Conservation (phyloP, 2,329 filamentous ascomycete genomes). For the Clarireedia hainanense region DNA sequence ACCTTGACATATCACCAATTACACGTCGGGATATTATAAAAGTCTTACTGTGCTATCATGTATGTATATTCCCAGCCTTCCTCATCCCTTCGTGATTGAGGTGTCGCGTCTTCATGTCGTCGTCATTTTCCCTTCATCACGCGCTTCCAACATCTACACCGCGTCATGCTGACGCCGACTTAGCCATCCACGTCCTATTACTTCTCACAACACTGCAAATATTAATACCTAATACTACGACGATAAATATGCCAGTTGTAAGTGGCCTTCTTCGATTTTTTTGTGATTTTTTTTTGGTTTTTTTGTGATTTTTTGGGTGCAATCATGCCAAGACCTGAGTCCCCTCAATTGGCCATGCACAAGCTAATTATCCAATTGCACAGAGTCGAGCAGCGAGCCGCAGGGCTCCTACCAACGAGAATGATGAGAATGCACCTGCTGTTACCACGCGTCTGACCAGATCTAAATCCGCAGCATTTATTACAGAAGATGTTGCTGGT, state of each 20-base stretch:
- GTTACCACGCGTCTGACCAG: constrained; percentile 78
- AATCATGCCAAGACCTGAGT: not conserved
- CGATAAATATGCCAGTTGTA: constrained; percentile 46
- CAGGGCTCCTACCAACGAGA: constrained; percentile 79
- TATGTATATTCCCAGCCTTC: constrained; percentile 16
- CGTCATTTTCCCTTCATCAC: constrained; percentile 10
- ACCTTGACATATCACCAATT: constrained; percentile 12
- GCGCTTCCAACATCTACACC: constrained; percentile 20
- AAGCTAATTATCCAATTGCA: constrained; percentile 31
- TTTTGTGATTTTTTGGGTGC: too few species aligned
- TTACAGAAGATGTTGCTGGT: constrained; percentile 47
- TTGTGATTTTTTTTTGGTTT: too few species aligned
- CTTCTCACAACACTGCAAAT: constrained; percentile 13
- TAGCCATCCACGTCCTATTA: constrained; percentile 13
- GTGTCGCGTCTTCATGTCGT: constrained; percentile 21
- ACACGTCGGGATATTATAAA: constrained; percentile 9
- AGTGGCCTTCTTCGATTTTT: constrained; percentile 29
- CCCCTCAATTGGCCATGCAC: not conserved
- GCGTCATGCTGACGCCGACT: constrained; percentile 23
- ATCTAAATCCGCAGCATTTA: constrained; percentile 74
- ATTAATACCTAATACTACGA: constrained; percentile 29
- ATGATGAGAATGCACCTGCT: constrained; percentile 72
- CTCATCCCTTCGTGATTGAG: not conserved
- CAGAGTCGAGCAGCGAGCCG: constrained; percentile 61
- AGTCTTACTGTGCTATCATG: constrained; percentile 10